Percentiles rank a stretch among this genome's conserved stretches.
These are phyloP conservation scores for Glonium stellatum DNA, from an alignment of 495 filamentous ascomycete species.

Conservation along the genomic window DNA sequence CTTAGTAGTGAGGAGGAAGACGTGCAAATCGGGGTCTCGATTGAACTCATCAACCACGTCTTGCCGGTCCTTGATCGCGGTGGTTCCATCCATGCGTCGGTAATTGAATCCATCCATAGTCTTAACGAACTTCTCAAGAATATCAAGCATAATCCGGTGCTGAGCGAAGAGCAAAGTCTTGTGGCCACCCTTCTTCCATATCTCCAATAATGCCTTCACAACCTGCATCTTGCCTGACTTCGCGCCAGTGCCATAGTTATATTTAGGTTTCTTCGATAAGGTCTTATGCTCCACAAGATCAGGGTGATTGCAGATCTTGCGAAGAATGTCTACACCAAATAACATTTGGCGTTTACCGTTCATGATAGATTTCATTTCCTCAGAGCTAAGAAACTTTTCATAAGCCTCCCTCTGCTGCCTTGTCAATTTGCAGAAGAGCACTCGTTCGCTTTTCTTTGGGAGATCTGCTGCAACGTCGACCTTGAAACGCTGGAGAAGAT, in stretches of 20 bases:
- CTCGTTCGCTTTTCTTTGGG: slow-evolving; percentile 89
- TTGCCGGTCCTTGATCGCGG: slow-evolving; percentile 75
- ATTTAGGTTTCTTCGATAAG: slow-evolving; percentile 50
- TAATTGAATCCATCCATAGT: slow-evolving; percentile 64
- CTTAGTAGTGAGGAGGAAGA: slow-evolving; percentile 90
- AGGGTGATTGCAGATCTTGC: slow-evolving; percentile 97
- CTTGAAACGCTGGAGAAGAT: slow-evolving; percentile 89
- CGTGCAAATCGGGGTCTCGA: slow-evolving; percentile 63
- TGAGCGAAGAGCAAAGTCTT: slow-evolving; percentile 90
- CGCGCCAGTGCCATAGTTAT: slow-evolving; percentile 62
- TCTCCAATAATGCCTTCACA: slow-evolving; percentile 68
- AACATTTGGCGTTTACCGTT: slow-evolving; percentile 68
- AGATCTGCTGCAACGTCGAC: slow-evolving; percentile 88
- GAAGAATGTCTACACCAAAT: slow-evolving; percentile 81
- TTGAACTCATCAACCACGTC: slow-evolving; percentile 88
- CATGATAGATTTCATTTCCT: slow-evolving; percentile 72
- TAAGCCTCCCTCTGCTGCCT: slow-evolving; percentile 69
- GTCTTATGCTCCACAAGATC: slow-evolving; percentile 67
- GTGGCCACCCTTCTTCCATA: slow-evolving; percentile 82
- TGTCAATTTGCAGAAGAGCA: slow-evolving; percentile 89
- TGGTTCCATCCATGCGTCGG: slow-evolving; percentile 87
- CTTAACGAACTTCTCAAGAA: slow-evolving; percentile 72
- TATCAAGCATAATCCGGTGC: slow-evolving; percentile 86
- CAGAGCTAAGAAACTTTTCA: slow-evolving; percentile 68
- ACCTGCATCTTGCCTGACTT: slow-evolving; percentile 96